These are phyloP conservation scores for Geotrichum siamense DNA, from an alignment of 1,139 yeast species.

Conservation along the genomic window DNA sequence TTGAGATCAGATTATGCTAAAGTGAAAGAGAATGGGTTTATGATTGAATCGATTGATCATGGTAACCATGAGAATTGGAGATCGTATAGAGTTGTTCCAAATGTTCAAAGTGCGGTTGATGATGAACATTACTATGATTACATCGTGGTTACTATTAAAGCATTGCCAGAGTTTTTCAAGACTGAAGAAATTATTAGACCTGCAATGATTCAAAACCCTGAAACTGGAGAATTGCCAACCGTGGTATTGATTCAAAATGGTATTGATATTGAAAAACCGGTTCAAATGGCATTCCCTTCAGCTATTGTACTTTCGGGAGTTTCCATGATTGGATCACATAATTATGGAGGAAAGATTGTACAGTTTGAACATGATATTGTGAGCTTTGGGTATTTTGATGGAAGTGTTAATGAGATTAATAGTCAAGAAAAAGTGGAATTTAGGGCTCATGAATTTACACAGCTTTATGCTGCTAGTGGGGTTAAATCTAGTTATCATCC, in stretches of 20 bases:
- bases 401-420: slow-evolving; percentile 29
- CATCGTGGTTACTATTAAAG: slow-evolving; percentile 62
- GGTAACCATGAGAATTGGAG: slow-evolving; percentile 49
- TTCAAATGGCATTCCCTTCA: slow-evolving; percentile 50
- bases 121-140: slow-evolving; percentile 48
- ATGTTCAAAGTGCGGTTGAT: slow-evolving; percentile 42
- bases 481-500: slow-evolving; percentile 38
- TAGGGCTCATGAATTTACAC: slow-evolving; percentile 41
- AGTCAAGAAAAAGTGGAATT: slow-evolving; percentile 32
- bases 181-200: slow-evolving; percentile 55
- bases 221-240: slow-evolving; percentile 39
- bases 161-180: slow-evolving; percentile 57
- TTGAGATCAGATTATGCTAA: slow-evolving; percentile 58
- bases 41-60: slow-evolving; percentile 53
- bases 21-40: slow-evolving; percentile 48
- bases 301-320: slow-evolving; percentile 60
- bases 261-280: slow-evolving; percentile 59
- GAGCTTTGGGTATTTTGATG: slow-evolving; percentile 47
- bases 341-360: slow-evolving; percentile 45
- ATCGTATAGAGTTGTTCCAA: slow-evolving; percentile 38
- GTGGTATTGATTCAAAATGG: slow-evolving; percentile 70
- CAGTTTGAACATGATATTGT: slow-evolving; percentile 48
- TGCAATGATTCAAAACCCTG: slow-evolving; percentile 36
- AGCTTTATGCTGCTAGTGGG: slow-evolving; percentile 43
- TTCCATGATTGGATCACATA: slow-evolving; percentile 59